A percentile compares a stretch with the other conserved stretches of the same genome.
phyloP scores from a whole-genome alignment of 2,329 filamentous ascomycete species.

The Clarireedia sp. region DNA sequence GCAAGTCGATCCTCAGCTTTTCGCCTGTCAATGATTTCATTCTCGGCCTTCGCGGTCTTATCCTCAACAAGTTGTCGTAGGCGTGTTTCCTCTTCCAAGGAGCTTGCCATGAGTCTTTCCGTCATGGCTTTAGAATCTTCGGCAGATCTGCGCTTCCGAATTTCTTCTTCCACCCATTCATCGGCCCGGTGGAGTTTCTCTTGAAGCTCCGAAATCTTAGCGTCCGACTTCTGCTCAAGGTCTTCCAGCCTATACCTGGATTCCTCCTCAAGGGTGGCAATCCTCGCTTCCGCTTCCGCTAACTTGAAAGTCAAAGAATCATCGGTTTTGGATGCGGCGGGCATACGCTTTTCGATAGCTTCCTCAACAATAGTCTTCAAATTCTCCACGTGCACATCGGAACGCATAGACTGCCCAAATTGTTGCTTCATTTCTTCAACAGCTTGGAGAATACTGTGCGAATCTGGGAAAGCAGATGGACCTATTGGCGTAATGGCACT shows the following conservation, averaged over 20 bases:
- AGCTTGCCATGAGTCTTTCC: slow-evolving; percentile 48
- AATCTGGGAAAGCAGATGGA: slow-evolving; percentile 24
- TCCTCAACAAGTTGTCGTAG: slow-evolving; percentile 59
- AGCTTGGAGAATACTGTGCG: slow-evolving; percentile 53
- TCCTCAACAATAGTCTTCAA: slow-evolving; percentile 57
- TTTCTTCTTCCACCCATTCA: slow-evolving; percentile 53
- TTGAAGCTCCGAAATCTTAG: background rate
- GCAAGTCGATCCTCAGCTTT: slow-evolving; percentile 64
- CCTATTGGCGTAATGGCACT: slow-evolving; percentile 18
- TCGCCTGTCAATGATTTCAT: slow-evolving; percentile 55
- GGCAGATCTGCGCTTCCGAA: slow-evolving; percentile 52
- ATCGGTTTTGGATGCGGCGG: slow-evolving; percentile 41
- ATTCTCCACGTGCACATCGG: slow-evolving; percentile 42
- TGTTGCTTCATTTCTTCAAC: slow-evolving; percentile 56
- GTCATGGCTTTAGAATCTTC: slow-evolving; percentile 55
- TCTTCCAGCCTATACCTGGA: slow-evolving; percentile 43
- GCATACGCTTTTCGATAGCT: slow-evolving; percentile 50
- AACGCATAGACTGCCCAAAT: slow-evolving; percentile 37
- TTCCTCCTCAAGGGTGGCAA: slow-evolving; percentile 52
- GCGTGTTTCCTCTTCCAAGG: slow-evolving; percentile 61
- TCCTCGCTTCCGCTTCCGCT: slow-evolving; percentile 12
- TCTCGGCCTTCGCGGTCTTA: slow-evolving; percentile 46
- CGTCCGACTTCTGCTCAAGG: slow-evolving; percentile 25
- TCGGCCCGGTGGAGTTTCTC: slow-evolving; percentile 58
- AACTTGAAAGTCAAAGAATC: slow-evolving; percentile 15